Base-by-base conservation (phyloP, 345 rosid species). In the Populus pruinosa region DNA sequence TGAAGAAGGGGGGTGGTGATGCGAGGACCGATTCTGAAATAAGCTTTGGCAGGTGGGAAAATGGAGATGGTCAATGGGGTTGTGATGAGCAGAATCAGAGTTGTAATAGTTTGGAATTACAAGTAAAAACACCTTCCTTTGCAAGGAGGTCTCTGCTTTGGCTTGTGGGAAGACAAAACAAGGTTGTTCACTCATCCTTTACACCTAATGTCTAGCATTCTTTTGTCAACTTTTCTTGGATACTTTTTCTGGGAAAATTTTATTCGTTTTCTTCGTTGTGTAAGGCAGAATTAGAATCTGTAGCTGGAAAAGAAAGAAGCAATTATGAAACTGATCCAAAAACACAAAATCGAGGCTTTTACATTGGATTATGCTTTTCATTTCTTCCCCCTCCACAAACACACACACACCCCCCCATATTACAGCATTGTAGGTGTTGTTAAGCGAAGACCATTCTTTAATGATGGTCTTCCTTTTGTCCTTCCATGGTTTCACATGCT, bases 131-230 rank as follows among this genome's bases (percentile, higher is more conserved):
- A 53, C 97, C 98, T 53, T 96, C 99, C 67, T 96, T 94, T 90
- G 92, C 98, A 14, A 91, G 95, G 86, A 94, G 91, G 84, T 90
- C 99, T 74, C 82, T 96, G 84, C 92, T 87, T 77, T 94, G 99
- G 98, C 87, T 96, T 67, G 86, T 87, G 53, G 97, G 97, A 69
- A 90, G 89, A 77, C 99, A 89, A 84, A 96, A 88, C 94, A 94
- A 91, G 91, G 95, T 92, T 88, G 96, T 87, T 81, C 92, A 96
- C 83, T 88, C 97, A 75, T 84, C 93, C 70, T 89, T 86, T 67
- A 61, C 91, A 64, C 85, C 90, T 73, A 75, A 90, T 74, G 79
- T 82, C 77, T 88, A 87, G 87, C 50, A 77, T 63, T 31, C 14
- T 68, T 21, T 31, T 72, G 61, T 55, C 18, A 13, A 20, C 13